Conservation (phyloP, 2,329 filamentous ascomycete genomes). For the Aspergillus pseudoviridinutans region DNA sequence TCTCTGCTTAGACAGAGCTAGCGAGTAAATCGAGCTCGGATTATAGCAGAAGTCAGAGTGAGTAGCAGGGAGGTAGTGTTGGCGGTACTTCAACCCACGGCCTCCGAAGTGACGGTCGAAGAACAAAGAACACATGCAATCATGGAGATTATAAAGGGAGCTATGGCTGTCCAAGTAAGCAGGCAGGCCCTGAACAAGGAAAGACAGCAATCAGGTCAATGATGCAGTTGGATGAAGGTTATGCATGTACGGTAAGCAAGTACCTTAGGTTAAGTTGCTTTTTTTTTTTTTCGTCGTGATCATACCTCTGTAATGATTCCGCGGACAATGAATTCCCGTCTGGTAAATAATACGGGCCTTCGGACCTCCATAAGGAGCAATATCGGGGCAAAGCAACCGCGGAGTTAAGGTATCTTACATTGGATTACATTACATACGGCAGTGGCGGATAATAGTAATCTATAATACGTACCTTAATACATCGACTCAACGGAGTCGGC, state of each 20-base stretch:
- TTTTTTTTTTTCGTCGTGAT: background rate
- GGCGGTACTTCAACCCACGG: constrained; percentile 15
- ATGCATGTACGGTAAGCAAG: background rate
- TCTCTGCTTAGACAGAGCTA: background rate
- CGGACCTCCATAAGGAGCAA: background rate
- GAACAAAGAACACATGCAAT: constrained; percentile 14
- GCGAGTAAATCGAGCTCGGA: background rate
- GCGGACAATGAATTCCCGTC: background rate
- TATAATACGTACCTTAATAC: background rate
- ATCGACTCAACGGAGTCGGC: background rate
- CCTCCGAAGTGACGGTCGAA: constrained; percentile 14
- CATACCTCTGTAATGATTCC: background rate
- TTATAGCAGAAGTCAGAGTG: background rate
- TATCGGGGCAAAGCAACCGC: background rate
- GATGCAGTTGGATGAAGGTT: background rate
- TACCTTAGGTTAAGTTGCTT: background rate
- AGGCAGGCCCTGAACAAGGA: constrained; percentile 3
- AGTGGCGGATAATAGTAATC: background rate
- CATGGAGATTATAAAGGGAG: constrained; percentile 12
- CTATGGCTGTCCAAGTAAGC: constrained; percentile 1
- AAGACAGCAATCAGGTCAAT: constrained; percentile 2
- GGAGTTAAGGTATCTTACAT: background rate
- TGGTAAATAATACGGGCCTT: background rate
- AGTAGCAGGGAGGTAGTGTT: background rate
- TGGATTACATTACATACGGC: background rate